Conservation (phyloP, 208 protist species). For the Wallacemonas sp. region DNA sequence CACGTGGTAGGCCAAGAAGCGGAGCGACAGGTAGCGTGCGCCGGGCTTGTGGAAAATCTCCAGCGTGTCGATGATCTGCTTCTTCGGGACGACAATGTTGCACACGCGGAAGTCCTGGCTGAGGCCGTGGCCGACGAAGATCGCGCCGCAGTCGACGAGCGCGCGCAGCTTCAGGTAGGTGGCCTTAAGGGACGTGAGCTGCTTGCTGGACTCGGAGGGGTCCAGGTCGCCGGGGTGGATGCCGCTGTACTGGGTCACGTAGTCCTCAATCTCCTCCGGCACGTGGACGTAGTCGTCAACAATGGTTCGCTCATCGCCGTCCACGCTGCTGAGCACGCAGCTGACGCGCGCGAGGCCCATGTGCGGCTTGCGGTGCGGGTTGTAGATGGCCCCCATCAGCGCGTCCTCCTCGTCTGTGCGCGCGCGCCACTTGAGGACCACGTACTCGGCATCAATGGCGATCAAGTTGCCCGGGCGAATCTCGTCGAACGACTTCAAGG, state of each 20-base stretch:
- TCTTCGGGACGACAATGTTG: slow-evolving; percentile 94
- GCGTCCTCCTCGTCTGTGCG: slow-evolving; percentile 40
- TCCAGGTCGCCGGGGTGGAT: slow-evolving; percentile 96
- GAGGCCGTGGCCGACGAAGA: slow-evolving; percentile 96
- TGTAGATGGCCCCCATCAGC: slow-evolving; percentile 31
- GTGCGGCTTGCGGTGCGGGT: slow-evolving; percentile 64
- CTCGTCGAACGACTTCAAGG: slow-evolving; percentile 64
- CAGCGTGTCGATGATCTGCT: slow-evolving; percentile 97
- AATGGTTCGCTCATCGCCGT: slow-evolving; percentile 85
- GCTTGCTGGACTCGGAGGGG: slow-evolving; percentile 84
- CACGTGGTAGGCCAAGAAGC: slow-evolving; percentile 95
- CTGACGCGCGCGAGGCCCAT: slow-evolving; percentile 89
- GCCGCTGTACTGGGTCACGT: slow-evolving; percentile 93
- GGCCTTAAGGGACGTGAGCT: slow-evolving; percentile 94
- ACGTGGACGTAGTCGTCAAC: slow-evolving; percentile 91
- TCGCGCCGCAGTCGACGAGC: slow-evolving; percentile 91
- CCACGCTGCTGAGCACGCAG: slow-evolving; percentile 79
- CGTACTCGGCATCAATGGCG: slow-evolving; percentile 91
- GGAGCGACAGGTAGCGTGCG: slow-evolving; percentile 91
- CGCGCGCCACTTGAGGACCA: slow-evolving; percentile 78
- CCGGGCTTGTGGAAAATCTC: slow-evolving; percentile 93
- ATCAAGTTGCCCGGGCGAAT: slow-evolving; percentile 79
- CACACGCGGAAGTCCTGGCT: slow-evolving; percentile 96
- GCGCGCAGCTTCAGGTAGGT: slow-evolving; percentile 94
- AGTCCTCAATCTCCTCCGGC: slow-evolving; percentile 87